Evolutionary conservation across 2,329 filamentous ascomycete genomes (phyloP), one percentile per base, ranked within the genome.

Genomic region (Mycosphaerella sp.): DNA sequence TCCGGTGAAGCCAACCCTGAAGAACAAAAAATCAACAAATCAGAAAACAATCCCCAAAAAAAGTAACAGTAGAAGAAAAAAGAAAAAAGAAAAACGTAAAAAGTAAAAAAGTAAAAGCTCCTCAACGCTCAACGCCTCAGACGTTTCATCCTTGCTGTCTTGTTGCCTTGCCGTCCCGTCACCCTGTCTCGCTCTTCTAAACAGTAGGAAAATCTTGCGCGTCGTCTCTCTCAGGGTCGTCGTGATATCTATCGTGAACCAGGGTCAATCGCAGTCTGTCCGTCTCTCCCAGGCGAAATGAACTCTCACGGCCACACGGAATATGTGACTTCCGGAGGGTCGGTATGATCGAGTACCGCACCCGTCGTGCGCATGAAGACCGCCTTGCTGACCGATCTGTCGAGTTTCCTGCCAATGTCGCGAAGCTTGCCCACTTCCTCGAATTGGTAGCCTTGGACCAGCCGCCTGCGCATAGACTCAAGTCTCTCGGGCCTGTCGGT

Each of bases 361-460:
- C 64, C 64, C 1, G 64, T 67, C 34, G 56, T 52, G 43, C 61
- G 65, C 53, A 62, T 44, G 46, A 67, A 67, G 29, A 64, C 60
- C 6, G 61, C 62, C 39, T 64, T 50, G 42, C 56, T 59, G 17
- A 67, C 57, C 2, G 52, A 54, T 43, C 62, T 60, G 12, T 58
- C 59, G n/a, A 62, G 47, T 60, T 70, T 71, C 38, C 57, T 60
- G 6, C 66, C 69, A 31, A 70, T 55, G 4, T 56, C 59, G 6
- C 60, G 36, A 21, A 69, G 31, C 17, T 62, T 52, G 3, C 59
- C 62, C 6, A 53, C 56, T 49, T 65, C 53, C 41, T 61, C 43
- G 45, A 70, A 76, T 1, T 64, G 65, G 48, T 70, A 45, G 40
- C 57, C 72, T 6, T 59, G 48, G n/a, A 61, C 63, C 32, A 77